Evolutionary conservation across 495 filamentous ascomycete genomes (phyloP).

Genomic region (Penicillium dipodomyicola): DNA sequence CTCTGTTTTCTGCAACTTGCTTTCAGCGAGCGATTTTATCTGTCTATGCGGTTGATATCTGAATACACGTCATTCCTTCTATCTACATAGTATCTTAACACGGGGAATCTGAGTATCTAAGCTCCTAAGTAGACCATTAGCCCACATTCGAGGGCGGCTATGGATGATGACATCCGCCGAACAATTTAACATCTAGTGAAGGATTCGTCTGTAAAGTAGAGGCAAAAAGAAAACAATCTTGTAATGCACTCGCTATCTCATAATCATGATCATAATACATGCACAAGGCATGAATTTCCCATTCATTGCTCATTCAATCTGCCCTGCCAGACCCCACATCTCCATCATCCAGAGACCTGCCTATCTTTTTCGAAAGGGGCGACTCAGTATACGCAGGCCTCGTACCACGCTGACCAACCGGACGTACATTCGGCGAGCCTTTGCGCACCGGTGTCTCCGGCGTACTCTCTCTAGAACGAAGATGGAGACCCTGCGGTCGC

Average conservation of each 20-base stretch:
- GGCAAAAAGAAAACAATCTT: background rate
- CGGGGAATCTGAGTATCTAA: background rate
- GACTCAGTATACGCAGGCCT: conserved; percentile 32
- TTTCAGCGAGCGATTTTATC: conserved; percentile 24
- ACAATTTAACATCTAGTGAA: background rate
- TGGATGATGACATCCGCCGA: background rate
- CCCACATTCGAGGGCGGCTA: background rate
- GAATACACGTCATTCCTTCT: conserved; percentile 18
- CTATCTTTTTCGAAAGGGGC: conserved; percentile 29
- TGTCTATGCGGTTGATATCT: conserved; percentile 12
- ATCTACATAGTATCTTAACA: background rate
- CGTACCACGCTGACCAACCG: conserved; percentile 27
- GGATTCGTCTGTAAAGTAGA: background rate
- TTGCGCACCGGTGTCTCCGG: conserved; percentile 36
- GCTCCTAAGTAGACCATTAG: background rate
- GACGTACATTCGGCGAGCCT: conserved; percentile 23
- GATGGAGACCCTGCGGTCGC: conserved; percentile 27
- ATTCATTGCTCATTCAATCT: conserved; percentile 17
- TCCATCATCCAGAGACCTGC: conserved; percentile 12
- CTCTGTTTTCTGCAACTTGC: conserved; percentile 16
- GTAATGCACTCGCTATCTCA: background rate
- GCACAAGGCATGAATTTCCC: conserved; percentile 1
- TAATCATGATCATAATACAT: conserved; percentile 20
- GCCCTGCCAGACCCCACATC: conserved; percentile 15
- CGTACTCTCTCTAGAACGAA: conserved; percentile 42